Base-by-base conservation (phyloP, 148 eudicot species). In the Nepenthes gracilis region DNA sequence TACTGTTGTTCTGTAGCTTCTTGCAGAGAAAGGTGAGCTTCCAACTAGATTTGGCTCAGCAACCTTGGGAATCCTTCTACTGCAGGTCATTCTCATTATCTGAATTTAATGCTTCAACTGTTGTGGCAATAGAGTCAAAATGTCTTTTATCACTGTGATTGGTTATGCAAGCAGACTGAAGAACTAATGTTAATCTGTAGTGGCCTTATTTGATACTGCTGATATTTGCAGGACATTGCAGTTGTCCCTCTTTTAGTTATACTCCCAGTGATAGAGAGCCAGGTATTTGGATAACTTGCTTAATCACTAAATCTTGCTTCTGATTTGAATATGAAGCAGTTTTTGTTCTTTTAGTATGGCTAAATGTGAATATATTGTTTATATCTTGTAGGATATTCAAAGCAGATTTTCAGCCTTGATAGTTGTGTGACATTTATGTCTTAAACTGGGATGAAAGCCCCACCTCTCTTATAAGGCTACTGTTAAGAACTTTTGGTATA, bases 21-120 rank as follows among this genome's bases (percentile, higher is more conserved):
- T 88, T 71, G 96, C 99, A 77, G 96, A 93, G 72, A 93, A 82
- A 81, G 99, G 99, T 67, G 99, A 93, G 73, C 92, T 93, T 72
- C 89, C 96, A 48, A 93, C 96, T 36, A 79, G 87, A 67, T 93
- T 93, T 63, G 99, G 99, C 57, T 93, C 99, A 35, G 96, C 99
- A 60, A 88, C 99, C 43, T 75, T 93, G 67, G 96, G 99, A 11
- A 81, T 93, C 65, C 99, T 93, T 68, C 87, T 93, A 58, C 80
- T 93, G 32, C 99, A 93, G 98, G 98, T 92, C 36, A 49, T 48
- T 11, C 58, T 50, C 45, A 35, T 63, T 12, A 52, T 11, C 7
- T 74, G 43, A 61, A 49, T 64, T 43, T 60, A 23, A 54, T 57
- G 34, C 35, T 38, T 56, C 5, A 15, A 35, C 13, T 49, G 49